These are phyloP conservation scores for Flaveria ramosissima DNA, from an alignment of 129 eudicot species.

Conservation along the genomic window DNA sequence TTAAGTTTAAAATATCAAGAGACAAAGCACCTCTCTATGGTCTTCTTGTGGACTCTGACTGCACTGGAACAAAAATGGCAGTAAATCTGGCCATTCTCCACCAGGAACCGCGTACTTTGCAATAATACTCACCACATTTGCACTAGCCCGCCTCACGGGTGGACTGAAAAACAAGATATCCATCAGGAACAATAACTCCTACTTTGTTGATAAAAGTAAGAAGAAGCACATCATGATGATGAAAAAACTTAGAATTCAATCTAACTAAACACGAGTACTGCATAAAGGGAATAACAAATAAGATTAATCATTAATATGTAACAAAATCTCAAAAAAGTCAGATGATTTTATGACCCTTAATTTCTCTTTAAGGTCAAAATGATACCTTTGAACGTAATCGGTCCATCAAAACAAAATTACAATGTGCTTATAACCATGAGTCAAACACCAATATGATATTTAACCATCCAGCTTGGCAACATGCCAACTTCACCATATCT, in stretches of 20 bases:
- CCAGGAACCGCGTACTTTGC: slow-evolving; percentile 96
- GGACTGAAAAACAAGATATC: slow-evolving; percentile 55
- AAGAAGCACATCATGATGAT: not conserved
- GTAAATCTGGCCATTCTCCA: slow-evolving; percentile 97
- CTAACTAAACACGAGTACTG: too few relatives aligned
- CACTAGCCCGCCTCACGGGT: slow-evolving; percentile 96
- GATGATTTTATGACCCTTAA: not conserved
- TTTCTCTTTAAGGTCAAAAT: not conserved
- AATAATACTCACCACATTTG: slow-evolving; percentile 91
- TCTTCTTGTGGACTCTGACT: slow-evolving; percentile 98
- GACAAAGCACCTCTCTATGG: slow-evolving; percentile 74
- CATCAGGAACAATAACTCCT: slow-evolving; percentile 11
- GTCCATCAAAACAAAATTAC: slow-evolving; percentile 18
- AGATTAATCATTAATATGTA: not conserved
- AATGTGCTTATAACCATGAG: not conserved
- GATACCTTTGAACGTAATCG: not conserved
- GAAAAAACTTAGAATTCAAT: too few relatives aligned
- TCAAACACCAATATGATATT: too few relatives aligned
- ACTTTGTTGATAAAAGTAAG: slow-evolving; percentile 8
- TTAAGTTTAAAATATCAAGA: not conserved
- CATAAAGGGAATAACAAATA: slow-evolving; percentile 1
- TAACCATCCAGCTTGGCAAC: not conserved
- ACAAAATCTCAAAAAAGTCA: not conserved
- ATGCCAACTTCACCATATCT: not conserved
- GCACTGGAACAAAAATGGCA: slow-evolving; percentile 93